These are phyloP conservation scores for Arthroderma sp. DNA, from an alignment of 2,329 filamentous ascomycete species.

Conservation along the genomic window DNA sequence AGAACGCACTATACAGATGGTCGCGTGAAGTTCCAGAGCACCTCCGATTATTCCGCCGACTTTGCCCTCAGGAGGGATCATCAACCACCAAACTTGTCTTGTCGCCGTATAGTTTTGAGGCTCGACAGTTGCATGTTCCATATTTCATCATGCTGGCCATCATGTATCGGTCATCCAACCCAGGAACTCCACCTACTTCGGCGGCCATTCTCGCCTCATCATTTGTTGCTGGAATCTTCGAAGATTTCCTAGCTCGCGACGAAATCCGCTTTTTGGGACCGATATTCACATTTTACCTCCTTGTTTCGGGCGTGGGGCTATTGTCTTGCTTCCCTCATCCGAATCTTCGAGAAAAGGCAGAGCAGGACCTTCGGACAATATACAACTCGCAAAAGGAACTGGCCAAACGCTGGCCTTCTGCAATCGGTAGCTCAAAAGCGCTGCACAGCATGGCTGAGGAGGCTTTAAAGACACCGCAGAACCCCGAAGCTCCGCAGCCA, in stretches of 20 bases:
- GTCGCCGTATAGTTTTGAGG: slow-evolving; percentile 24
- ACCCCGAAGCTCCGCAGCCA: slow-evolving; percentile 8
- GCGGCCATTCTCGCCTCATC: slow-evolving; percentile 30
- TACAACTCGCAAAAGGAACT: slow-evolving; percentile 17
- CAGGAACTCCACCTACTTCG: slow-evolving; percentile 20
- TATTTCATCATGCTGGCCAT: slow-evolving; percentile 32
- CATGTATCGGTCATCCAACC: slow-evolving; percentile 23
- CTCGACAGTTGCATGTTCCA: slow-evolving; percentile 25
- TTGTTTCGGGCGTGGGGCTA: slow-evolving; percentile 27
- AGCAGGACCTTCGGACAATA: slow-evolving; percentile 14
- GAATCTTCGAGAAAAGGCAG: slow-evolving; percentile 13
- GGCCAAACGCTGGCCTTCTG: slow-evolving; percentile 19
- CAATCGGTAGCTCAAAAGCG: slow-evolving; percentile 16
- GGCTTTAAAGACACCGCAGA: slow-evolving; percentile 6
- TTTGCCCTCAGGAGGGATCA: slow-evolving; percentile 5
- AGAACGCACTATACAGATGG: slow-evolving; percentile 24
- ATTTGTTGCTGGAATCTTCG: slow-evolving; percentile 31
- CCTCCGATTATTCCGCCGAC: slow-evolving; percentile 14
- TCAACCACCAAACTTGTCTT: slow-evolving; percentile 7
- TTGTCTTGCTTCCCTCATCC: slow-evolving; percentile 23
- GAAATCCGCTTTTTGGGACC: slow-evolving; percentile 31
- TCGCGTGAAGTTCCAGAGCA: slow-evolving; percentile 21
- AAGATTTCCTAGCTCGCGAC: slow-evolving; percentile 32
- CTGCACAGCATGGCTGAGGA: slow-evolving; percentile 16
- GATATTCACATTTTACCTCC: slow-evolving; percentile 32